Conservation (phyloP, 2,329 filamentous ascomycete genomes). For the Calonectria ilicicola region DNA sequence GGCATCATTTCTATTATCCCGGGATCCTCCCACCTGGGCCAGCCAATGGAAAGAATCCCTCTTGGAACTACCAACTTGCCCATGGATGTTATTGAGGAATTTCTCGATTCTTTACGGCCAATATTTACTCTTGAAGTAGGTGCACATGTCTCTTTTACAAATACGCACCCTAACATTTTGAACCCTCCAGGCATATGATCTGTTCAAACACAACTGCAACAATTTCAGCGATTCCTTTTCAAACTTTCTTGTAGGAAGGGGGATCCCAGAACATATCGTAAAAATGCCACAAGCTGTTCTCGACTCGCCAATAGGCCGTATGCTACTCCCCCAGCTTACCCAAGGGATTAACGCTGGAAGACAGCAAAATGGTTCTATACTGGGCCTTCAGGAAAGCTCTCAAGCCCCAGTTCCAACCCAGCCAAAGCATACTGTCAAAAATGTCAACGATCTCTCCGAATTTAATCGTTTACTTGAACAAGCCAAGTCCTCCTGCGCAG, state of each 20-base stretch:
- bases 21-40: constrained; percentile 87
- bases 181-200: constrained; percentile 78
- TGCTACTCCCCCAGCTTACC: constrained; percentile 80
- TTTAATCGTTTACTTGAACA: constrained; percentile 58
- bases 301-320: constrained; percentile 87
- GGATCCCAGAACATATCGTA: constrained; percentile 88
- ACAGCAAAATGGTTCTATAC: constrained; percentile 61
- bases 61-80: constrained; percentile 85
- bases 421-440: constrained; percentile 62
- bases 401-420: constrained; percentile 33
- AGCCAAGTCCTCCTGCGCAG: constrained; percentile 76
- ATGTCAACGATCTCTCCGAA: constrained; percentile 61
- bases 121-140: constrained; percentile 84
- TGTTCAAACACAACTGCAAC: constrained; percentile 95
- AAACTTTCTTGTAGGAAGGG: constrained; percentile 88
- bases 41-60: constrained; percentile 79
- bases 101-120: constrained; percentile 83
- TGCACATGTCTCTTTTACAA: not conserved
- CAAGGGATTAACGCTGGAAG: constrained; percentile 64
- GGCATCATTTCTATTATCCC: constrained; percentile 86
- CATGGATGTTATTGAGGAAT: constrained; percentile 85
- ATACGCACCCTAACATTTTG: not conserved
- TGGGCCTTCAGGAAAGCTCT: constrained; percentile 61
- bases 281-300: constrained; percentile 88
- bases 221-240: constrained; percentile 95